Base-by-base conservation (phyloP, 306 rosid species). In the Potentilla sterilis region DNA sequence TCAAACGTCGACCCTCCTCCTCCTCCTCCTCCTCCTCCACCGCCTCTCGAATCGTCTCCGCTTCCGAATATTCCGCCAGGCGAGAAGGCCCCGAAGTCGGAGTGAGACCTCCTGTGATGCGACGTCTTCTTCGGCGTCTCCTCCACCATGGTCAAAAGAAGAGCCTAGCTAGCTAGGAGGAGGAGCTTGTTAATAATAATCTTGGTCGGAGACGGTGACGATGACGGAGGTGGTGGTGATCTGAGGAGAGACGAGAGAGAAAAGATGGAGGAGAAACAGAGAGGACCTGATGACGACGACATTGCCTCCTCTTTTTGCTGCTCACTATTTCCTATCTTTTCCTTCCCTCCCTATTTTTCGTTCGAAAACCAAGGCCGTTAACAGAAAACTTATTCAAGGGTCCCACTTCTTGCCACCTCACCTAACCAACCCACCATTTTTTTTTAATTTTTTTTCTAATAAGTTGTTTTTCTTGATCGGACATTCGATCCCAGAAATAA, bases 1-100 rank as follows among this genome's bases (percentile, higher is more conserved):
- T 88, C 92, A 35, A 81, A 93, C 24, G 70, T 67, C 42, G 76
- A 72, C n/a, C 83, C 77, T 78, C 81, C 91, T 6, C 21, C 77
- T 22, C 81, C 88, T 4, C 67, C 37, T 44, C 83, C 67, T 2
- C 46, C 63, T 4, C 67, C 40, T 1, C 41, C 67, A 21, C 63
- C 63, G 2, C 11, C 28, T 21, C 13, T 51, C 8, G 16, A 32
- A 55, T 55, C 62, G 4, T 55, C 62, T 21, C 62, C 64, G 6
- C 34, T 5, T 57, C 64, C 64, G 61, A 54, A 54, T 4, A 54
- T 9, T 2, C 61, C 61, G 61, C 61, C 28, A 1, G 2, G 3
- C 11, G 61, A 54, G 8, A 47, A 6, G 55, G 55, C 21, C 3
- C 21, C 55, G 3, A 54, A 8, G 61, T 54, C 61, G 61, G 61